phyloP scores from a whole-genome alignment of 176 grass and related monocot species.

The Otatea glauca region DNA sequence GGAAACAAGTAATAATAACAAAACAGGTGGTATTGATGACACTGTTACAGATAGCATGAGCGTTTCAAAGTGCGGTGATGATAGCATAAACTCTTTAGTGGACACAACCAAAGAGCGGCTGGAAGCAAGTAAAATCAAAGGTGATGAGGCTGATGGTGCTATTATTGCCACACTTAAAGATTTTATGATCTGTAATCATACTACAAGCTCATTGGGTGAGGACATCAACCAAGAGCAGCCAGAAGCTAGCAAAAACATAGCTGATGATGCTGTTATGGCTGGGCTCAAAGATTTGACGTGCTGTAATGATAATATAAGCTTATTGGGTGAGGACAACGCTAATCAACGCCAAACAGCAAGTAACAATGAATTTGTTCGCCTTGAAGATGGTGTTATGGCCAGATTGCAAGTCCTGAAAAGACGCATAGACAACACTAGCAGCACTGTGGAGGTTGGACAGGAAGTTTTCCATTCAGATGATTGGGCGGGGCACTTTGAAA shows the following conservation, averaged over 20 bases:
- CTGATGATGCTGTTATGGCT: constrained; percentile 17
- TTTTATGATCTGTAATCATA: constrained; percentile 28
- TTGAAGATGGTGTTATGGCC: constrained; percentile 49
- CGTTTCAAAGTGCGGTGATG: background rate
- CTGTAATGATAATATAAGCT: constrained; percentile 8
- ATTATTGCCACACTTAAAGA: background rate
- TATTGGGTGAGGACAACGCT: background rate
- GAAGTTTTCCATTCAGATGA: constrained; percentile 8
- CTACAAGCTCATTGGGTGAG: background rate
- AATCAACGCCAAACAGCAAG: constrained; percentile 16
- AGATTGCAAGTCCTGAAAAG: constrained; percentile 48
- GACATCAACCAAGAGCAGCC: constrained; percentile 16
- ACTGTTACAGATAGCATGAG: background rate
- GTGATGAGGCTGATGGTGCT: constrained; percentile 27
- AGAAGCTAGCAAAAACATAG: constrained; percentile 19
- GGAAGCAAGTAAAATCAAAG: constrained; percentile 26
- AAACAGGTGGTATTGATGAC: constrained; percentile 18
- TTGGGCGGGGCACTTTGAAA: constrained; percentile 1
- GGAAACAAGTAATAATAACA: constrained; percentile 39
- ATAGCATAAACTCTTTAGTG: constrained; percentile 27
- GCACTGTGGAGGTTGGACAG: background rate
- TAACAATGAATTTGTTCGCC: constrained; percentile 14
- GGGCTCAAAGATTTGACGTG: constrained; percentile 24
- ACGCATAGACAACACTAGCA: constrained; percentile 31
- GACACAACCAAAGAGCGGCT: constrained; percentile 18